Base-by-base conservation (phyloP, 1,284 basidiomycete genomes). In the Rhodotorula sp. region DNA sequence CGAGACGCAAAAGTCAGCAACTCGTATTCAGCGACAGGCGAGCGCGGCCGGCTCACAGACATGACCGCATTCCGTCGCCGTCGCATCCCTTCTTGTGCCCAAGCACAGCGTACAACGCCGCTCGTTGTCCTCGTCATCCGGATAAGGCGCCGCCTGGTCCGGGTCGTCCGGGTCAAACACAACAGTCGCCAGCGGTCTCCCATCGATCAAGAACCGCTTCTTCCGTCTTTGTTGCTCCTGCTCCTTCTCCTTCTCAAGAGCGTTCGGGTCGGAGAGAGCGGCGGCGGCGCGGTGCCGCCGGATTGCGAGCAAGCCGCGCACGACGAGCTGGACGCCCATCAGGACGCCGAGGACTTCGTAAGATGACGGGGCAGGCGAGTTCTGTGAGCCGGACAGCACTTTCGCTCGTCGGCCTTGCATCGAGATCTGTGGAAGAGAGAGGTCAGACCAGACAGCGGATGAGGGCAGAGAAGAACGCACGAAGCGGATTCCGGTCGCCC, bases 11-110 rank as follows among this genome's bases (percentile, higher is more conserved):
- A n/a, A n/a, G n/a, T n/a, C n/a, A n/a, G n/a, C n/a, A n/a, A n/a
- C n/a, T n/a, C n/a, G n/a, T n/a, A n/a, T n/a, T n/a, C n/a, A n/a
- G n/a, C n/a, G n/a, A n/a, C n/a, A n/a, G n/a, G n/a, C n/a, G n/a
- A n/a, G n/a, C n/a, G n/a, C n/a, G n/a, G n/a, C n/a, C 5, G 1
- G 70, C 75, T 55, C 64, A 76, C 74, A 81, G 53, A 79, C 77
- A 62, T 81, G 80, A 1, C 80, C 80, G 59, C 80, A 81, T 50
- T 81, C 80, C 2, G 80, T 81, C 44, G 79, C 78, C 61, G 68
- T 77, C 64, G 65, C 75, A 69, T 69, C 78, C 75, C 64, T 68
- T 62, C 69, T 78, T 54, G 57, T 78, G 16, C 80, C 80, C 70
- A 81, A 76, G 56, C 80, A 81, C 13, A 81, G 72, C 11, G 80